Evolutionary conservation across 768 basidiomycete species (phyloP).

Genomic region (Kwoniella sp.): DNA sequence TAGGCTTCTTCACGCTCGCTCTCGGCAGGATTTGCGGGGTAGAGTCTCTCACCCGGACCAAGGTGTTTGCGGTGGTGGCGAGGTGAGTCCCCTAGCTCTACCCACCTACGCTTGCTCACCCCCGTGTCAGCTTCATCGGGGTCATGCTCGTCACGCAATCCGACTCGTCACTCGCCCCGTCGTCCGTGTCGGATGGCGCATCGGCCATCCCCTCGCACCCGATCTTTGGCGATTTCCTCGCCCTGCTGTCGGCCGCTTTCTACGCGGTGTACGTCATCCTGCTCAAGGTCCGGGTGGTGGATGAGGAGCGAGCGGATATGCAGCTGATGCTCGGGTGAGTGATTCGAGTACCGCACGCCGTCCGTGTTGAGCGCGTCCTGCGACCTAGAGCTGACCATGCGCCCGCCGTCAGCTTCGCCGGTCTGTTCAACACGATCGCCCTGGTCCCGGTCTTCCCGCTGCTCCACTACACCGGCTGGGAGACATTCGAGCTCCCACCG

Average conservation of each 20-base stretch:
- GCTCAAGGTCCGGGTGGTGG: constrained; percentile 77
- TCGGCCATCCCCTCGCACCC: constrained; percentile 49
- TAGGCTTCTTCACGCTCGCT: constrained; percentile 88
- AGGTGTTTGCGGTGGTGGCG: constrained; percentile 69
- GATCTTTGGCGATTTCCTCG: constrained; percentile 72
- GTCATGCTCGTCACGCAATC: constrained; percentile 84
- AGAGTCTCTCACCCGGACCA: constrained; percentile 67
- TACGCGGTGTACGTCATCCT: constrained; percentile 85
- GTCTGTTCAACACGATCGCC: constrained; percentile 71
- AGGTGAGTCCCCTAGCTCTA: constrained; percentile 57
- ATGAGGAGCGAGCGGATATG: constrained; percentile 83
- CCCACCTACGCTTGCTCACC: background rate
- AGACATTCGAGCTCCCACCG: constrained; percentile 68
- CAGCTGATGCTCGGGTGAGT: constrained; percentile 74
- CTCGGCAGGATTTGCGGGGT: constrained; percentile 78
- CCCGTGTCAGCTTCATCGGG: constrained; percentile 63
- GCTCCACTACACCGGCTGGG: constrained; percentile 68
- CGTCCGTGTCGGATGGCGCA: constrained; percentile 18
- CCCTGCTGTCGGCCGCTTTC: constrained; percentile 77
- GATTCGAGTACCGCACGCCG: too few species aligned
- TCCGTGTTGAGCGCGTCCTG: too few species aligned
- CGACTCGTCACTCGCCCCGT: constrained; percentile 57
- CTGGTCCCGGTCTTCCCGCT: constrained; percentile 74
- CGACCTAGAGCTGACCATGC: too few species aligned
- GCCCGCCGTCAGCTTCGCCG: constrained; percentile 77